Evolutionary conservation across 2,329 filamentous ascomycete species (phyloP).

Genomic region (Aureobasidium sp.): DNA sequence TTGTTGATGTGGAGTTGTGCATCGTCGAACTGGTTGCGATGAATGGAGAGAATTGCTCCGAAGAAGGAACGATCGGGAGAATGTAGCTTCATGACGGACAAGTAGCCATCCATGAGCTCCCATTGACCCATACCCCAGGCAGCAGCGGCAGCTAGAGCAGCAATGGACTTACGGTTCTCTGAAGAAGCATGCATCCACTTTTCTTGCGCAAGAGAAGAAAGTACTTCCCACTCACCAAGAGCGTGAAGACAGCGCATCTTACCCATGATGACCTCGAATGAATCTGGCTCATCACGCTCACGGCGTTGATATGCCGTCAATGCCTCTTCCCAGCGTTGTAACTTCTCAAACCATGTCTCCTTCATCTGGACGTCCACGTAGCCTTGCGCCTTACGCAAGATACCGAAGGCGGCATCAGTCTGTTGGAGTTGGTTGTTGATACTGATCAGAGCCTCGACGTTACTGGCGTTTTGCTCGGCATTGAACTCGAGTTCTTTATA

Average conservation of each 20-base stretch:
- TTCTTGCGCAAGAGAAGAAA: constrained; percentile 81
- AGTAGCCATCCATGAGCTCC: constrained; percentile 96
- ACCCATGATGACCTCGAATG: constrained; percentile 95
- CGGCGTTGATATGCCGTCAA: constrained; percentile 85
- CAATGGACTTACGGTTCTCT: constrained; percentile 85
- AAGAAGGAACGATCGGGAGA: constrained; percentile 97
- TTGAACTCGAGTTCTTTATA: constrained; percentile 99
- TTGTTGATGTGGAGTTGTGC: constrained; percentile 84
- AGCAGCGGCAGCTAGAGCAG: constrained; percentile 86
- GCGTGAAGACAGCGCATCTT: constrained; percentile 99
- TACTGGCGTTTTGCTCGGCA: constrained; percentile 90
- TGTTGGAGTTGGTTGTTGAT: constrained; percentile 99
- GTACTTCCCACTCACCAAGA: constrained; percentile 90
- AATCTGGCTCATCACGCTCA: constrained; percentile 61
- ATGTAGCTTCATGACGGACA: constrained; percentile 87
- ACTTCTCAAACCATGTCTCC: constrained; percentile 98
- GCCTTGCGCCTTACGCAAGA: constrained; percentile 87
- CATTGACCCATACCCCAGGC: constrained; percentile 96
- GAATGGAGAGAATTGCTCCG: constrained; percentile 87
- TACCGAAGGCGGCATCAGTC: constrained; percentile 97
- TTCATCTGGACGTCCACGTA: constrained; percentile 95
- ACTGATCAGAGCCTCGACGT: constrained; percentile 93
- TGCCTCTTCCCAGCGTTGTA: constrained; percentile 97
- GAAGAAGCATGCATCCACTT: constrained; percentile 87
- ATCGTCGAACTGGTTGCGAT: constrained; percentile 91